phyloP scores from a whole-genome alignment of 176 grass and related monocot genomes.

The Oryza meyeriana region DNA sequence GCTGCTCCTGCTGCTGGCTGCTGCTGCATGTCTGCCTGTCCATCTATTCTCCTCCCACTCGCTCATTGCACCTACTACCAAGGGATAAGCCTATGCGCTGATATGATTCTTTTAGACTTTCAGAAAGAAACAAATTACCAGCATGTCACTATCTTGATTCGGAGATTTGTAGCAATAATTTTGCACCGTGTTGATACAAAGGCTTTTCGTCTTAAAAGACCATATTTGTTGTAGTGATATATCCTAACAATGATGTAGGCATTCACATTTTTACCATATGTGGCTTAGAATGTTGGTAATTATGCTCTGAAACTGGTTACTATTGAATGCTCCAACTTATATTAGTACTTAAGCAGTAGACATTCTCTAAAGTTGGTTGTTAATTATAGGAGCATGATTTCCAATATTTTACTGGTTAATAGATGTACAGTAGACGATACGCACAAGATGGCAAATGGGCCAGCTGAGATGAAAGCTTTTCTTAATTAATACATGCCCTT shows the following conservation, averaged over 20 bases:
- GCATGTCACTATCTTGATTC: background rate
- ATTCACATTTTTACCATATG: background rate
- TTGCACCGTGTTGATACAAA: background rate
- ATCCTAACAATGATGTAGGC: background rate
- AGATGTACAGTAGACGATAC: background rate
- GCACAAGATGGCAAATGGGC: constrained; percentile 2
- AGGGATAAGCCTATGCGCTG: background rate
- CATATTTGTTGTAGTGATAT: background rate
- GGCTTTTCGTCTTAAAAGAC: background rate
- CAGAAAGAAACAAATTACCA: background rate
- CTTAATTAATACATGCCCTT: constrained; percentile 34
- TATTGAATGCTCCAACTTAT: background rate
- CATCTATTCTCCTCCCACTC: background rate
- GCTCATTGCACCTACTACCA: constrained; percentile 3
- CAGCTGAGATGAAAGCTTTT: constrained; percentile 39
- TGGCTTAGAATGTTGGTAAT: background rate
- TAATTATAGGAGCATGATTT: background rate
- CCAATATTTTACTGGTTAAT: background rate
- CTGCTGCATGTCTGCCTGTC: background rate
- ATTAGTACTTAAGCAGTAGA: background rate
- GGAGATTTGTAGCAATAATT: background rate
- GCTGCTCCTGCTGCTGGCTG: background rate
- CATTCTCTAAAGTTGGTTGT: background rate
- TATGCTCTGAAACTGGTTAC: background rate
- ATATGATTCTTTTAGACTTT: background rate